Percentiles rank a stretch among this genome's conserved stretches.
These are phyloP conservation scores for Pleurotus pulmonarius DNA, from an alignment of 768 basidiomycete genomes.

Conservation along the genomic window DNA sequence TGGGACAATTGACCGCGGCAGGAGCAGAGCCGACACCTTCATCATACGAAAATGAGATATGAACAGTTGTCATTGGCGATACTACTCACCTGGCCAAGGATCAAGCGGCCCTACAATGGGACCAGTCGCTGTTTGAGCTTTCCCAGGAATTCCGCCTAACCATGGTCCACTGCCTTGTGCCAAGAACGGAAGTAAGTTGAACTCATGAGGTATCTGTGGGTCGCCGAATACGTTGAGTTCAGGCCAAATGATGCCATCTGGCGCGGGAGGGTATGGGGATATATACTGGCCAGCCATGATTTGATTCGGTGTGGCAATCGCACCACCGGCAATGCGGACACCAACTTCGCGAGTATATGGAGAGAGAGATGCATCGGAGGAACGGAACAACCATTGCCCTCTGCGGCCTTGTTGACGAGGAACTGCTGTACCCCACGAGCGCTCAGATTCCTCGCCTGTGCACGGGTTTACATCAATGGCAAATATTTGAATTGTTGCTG, in stretches of 20 bases:
- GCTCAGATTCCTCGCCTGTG: conserved; percentile 15
- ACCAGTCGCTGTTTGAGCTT: conserved; percentile 7
- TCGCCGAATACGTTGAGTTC: conserved; percentile 13
- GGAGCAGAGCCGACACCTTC: background rate
- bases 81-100: conserved; percentile 16
- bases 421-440: conserved; percentile 9
- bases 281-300: conserved; percentile 16
- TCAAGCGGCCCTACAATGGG: conserved; percentile 15
- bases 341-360: conserved; percentile 16
- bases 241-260: conserved; percentile 14
- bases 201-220: conserved; percentile 12
- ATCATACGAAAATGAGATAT: background rate
- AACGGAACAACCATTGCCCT: conserved; percentile 13
- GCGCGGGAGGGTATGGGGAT: conserved; percentile 12
- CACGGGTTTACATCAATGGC: conserved; percentile 19
- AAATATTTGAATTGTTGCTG: conserved; percentile 13
- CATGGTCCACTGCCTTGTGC: conserved; percentile 14
- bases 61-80: background rate
- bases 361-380: conserved; percentile 6
- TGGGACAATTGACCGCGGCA: background rate
- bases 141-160: conserved; percentile 12
- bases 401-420: conserved; percentile 9
- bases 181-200: conserved; percentile 16
- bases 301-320: conserved; percentile 12
- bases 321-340: conserved; percentile 9